These are phyloP conservation scores for Linum tenue DNA, from an alignment of 345 rosid species.

Conservation along the genomic window DNA sequence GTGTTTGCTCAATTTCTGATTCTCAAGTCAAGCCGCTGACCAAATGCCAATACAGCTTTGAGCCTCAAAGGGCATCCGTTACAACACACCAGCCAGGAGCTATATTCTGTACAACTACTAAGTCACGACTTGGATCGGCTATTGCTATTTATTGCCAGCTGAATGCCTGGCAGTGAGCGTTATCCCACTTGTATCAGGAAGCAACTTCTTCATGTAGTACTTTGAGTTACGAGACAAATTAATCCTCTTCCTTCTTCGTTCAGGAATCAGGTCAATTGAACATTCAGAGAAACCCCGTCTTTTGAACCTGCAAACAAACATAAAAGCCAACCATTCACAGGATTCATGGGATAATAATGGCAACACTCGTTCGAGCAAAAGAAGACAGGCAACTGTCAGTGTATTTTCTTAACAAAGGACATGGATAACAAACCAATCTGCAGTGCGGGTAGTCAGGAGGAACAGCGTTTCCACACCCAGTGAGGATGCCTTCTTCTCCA, in stretches of 20 bases:
- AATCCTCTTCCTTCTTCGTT: constrained; percentile 59
- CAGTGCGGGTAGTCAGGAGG: constrained; percentile 78
- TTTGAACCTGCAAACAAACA: constrained; percentile 43
- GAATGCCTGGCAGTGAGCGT: constrained; percentile 22
- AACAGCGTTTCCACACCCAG: constrained; percentile 69
- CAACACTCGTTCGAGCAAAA: neutral
- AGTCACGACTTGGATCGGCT: no score
- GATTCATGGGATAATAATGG: neutral
- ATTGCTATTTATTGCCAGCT: constrained; percentile 3
- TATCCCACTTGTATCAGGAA: constrained; percentile 73
- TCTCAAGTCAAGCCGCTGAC: no score
- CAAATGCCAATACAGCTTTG: no score
- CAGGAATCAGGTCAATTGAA: constrained; percentile 58
- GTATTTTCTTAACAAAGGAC: neutral
- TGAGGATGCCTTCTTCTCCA: constrained; percentile 77
- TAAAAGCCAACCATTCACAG: neutral
- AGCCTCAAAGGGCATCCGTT: no score
- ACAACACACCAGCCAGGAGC: no score
- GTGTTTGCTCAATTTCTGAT: no score
- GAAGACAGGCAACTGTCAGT: neutral
- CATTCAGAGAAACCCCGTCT: constrained; percentile 80
- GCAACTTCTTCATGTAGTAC: constrained; percentile 70
- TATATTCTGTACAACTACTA: no score
- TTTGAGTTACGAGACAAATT: constrained; percentile 72
- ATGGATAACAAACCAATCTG: constrained; percentile 64